Base-by-base conservation (phyloP, 768 basidiomycete species). In the Suillus subalutaceus region DNA sequence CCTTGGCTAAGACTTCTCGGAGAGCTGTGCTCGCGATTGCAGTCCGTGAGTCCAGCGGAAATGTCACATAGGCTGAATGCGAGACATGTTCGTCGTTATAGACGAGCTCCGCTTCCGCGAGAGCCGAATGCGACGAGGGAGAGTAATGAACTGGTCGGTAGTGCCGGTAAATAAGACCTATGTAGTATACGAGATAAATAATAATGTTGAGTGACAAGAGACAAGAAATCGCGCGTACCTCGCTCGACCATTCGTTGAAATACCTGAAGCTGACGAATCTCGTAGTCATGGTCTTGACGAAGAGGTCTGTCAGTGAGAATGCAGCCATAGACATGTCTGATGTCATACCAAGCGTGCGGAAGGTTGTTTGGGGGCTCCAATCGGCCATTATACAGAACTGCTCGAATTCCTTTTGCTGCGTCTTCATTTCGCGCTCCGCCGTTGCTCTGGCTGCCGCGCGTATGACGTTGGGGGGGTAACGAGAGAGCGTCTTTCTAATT, bases 91-190 rank as follows among this genome's bases (percentile, higher is more conserved):
- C 87, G 38, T 97, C 96, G 67, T 88, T 89, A 79, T 98, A 98
- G 35, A 88, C 85, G 37, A 99, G 82, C 74, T 99, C 97, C 6
- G 96, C 94, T 79, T 99, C 97, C 0, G 97, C 97, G 16, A 99
- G 80, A 0, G 97, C 97, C 7, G 97, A 96, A 50, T 86, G 88
- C 1, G 96, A 97, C 0, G 96, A 97, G 3, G 97, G 97, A 0
- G 97, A 98, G 75, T 94, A 98, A 75, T 97, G 88, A 6, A 96
- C 94, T 0, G 97, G 97, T 37, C 95, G 89, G 71, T 93, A 89
- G 67, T 92, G 89, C 63, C 94, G 85, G 70, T 91, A 93, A 66
- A 99, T 92, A 26, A 95, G 83, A 52, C 90, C 94, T 91, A 67
- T 1, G 46, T n/a, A 6, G 37, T 63, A n/a, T 4, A 16, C 6